Evolutionary conservation across 352 stramenopile species (phyloP).

Genomic region (Globisporangium carolinianum): DNA sequence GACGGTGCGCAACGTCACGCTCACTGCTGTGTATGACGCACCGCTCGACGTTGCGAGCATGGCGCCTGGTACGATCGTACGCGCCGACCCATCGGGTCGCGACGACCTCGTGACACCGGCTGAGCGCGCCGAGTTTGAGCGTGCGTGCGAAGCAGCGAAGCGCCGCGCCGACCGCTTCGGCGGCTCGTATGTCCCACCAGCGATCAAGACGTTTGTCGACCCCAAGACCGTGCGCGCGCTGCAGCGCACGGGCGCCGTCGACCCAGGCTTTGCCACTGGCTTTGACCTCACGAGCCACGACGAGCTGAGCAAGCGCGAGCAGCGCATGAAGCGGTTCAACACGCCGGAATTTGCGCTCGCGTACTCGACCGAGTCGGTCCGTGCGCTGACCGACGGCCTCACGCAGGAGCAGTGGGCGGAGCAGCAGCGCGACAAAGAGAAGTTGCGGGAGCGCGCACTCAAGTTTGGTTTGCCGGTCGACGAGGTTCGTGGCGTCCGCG

Average conservation of each 20-base stretch:
- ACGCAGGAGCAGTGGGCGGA: conserved; percentile 69
- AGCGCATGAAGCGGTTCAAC: conserved; percentile 78
- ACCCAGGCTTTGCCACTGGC: conserved; percentile 57
- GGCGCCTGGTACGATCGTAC: conserved; percentile 43
- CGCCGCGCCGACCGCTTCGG: conserved; percentile 62
- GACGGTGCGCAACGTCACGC: conserved; percentile 37
- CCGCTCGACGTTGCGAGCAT: conserved; percentile 32
- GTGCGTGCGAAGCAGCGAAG: conserved; percentile 33
- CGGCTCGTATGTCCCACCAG: conserved; percentile 43
- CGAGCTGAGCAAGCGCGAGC: conserved; percentile 56
- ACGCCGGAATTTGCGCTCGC: conserved; percentile 66
- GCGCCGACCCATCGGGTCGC: conserved; percentile 44
- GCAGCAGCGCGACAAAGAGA: conserved; percentile 52
- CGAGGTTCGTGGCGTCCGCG: conserved; percentile 10
- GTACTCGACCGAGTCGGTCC: conserved; percentile 54
- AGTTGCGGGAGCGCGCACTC: conserved; percentile 50
- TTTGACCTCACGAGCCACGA: conserved; percentile 64
- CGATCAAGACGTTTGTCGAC: conserved; percentile 77
- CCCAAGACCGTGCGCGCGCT: conserved; percentile 67
- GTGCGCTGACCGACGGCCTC: conserved; percentile 48
- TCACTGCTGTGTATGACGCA: conserved; percentile 26
- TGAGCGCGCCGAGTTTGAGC: conserved; percentile 44
- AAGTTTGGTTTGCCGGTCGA: conserved; percentile 55
- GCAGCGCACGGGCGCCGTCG: conserved; percentile 58
- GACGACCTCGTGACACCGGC: conserved; percentile 49